phyloP scores from a whole-genome alignment of 2,329 filamentous ascomycete genomes.

The Ampelomyces quisqualis region DNA sequence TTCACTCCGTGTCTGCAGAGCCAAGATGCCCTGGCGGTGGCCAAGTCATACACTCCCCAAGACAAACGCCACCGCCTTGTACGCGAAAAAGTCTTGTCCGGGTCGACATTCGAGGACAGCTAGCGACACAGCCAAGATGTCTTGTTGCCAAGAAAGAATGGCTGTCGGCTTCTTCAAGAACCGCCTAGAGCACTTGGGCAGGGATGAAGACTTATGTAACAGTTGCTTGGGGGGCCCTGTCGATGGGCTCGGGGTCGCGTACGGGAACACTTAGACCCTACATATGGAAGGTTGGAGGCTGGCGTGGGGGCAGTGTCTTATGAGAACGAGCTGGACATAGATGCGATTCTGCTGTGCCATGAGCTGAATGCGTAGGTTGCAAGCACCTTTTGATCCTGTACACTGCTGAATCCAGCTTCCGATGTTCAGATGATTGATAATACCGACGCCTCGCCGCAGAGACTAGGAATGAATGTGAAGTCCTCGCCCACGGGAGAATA shows the following conservation, averaged over 20 bases:
- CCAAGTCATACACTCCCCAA: constrained; percentile 34
- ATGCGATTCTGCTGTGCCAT: no score
- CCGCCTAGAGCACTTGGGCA: constrained; percentile 16
- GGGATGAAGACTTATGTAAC: constrained; percentile 23
- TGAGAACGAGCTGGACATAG: neutral
- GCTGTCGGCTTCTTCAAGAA: constrained; percentile 7
- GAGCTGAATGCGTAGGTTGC: no score
- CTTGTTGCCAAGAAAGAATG: constrained; percentile 15
- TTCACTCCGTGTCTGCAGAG: constrained; percentile 15
- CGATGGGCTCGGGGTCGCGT: no score
- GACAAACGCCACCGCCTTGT: constrained; percentile 12
- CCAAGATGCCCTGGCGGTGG: constrained; percentile 20
- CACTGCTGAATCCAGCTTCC: no score
- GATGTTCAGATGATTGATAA: no score
- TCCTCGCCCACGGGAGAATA: no score
- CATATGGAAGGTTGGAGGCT: no score
- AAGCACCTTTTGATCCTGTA: no score
- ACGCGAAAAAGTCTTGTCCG: constrained; percentile 9
- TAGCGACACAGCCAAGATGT: constrained; percentile 24
- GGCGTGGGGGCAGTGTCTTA: neutral
- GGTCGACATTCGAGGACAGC: constrained; percentile 12
- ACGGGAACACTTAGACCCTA: no score
- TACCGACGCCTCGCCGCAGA: no score
- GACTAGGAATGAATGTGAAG: no score
- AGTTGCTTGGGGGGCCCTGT: constrained; percentile 21